Evolutionary conservation across 139 green algal species (phyloP).

Genomic region (Astrephomene gubernaculifera): DNA sequence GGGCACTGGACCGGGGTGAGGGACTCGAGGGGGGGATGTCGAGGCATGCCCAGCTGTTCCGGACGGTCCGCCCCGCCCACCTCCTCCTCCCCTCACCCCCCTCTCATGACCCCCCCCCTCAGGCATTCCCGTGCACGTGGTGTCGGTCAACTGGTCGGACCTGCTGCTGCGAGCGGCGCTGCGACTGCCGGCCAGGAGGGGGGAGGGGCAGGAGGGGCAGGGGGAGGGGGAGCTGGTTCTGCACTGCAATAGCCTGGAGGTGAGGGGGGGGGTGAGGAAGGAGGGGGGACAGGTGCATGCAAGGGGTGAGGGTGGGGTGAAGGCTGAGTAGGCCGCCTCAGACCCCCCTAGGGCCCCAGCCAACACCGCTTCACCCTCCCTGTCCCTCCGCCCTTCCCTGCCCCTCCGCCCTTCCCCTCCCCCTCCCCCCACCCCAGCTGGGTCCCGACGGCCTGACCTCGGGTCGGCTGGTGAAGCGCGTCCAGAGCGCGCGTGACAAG

Average conservation of each 20-base stretch:
- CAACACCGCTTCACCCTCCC: too few species aligned
- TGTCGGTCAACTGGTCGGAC: conserved; percentile 86
- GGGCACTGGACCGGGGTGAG: conserved; percentile 42
- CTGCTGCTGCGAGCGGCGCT: conserved; percentile 71
- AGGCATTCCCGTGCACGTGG: conserved; percentile 64
- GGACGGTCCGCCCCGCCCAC: neutral
- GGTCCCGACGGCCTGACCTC: conserved; percentile 49
- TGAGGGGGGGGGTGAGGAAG: too few species aligned
- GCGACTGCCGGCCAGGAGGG: too few species aligned
- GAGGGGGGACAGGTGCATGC: too few species aligned
- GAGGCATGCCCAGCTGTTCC: too few species aligned
- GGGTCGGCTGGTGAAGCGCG: conserved; percentile 52
- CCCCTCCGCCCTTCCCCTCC: too few species aligned
- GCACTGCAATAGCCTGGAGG: conserved; percentile 7
- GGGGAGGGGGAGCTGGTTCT: too few species aligned
- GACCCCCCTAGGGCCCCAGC: too few species aligned
- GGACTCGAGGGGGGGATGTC: too few species aligned
- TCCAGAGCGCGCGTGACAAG: conserved; percentile 77
- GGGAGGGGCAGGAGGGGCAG: neutral
- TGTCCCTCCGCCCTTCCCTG: too few species aligned
- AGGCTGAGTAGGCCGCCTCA: too few species aligned
- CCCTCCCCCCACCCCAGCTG: neutral
- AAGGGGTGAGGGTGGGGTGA: too few species aligned
- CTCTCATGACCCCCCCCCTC: neutral
- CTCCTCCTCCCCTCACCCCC: neutral